These are phyloP conservation scores for Colletotrichum acutatum DNA, from an alignment of 2,329 filamentous ascomycete species.

Conservation along the genomic window DNA sequence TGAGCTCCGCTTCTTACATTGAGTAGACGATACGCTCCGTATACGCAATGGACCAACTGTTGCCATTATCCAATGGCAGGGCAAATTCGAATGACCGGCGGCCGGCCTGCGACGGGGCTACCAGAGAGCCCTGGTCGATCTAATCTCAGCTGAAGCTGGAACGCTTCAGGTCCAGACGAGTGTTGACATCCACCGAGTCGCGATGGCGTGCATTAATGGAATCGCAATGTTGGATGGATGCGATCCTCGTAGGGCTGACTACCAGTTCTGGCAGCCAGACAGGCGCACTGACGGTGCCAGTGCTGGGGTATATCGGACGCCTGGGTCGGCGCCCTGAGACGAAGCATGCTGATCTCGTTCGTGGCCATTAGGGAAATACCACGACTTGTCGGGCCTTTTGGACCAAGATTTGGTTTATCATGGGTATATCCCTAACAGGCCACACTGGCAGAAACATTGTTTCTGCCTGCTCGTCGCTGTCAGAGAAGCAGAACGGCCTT, in stretches of 20 bases:
- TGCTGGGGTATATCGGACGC: neutral
- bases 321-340: slow-evolving; percentile 19
- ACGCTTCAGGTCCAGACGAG: slow-evolving; percentile 15
- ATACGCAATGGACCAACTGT: neutral
- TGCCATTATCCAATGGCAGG: slow-evolving; percentile 33
- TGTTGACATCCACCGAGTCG: neutral
- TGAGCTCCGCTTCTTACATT: neutral
- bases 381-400: neutral
- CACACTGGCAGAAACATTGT: slow-evolving; percentile 10
- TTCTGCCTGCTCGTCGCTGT: slow-evolving; percentile 23
- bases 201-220: slow-evolving; percentile 30
- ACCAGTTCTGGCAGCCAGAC: neutral
- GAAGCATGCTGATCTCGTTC: neutral
- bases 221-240: slow-evolving; percentile 8
- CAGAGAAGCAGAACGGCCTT: slow-evolving; percentile 8
- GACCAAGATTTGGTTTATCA: accelerated
- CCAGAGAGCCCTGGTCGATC: neutral
- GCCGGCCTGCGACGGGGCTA: slow-evolving; percentile 30
- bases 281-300: neutral
- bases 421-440: slow-evolving; percentile 5
- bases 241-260: slow-evolving; percentile 27
- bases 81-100: slow-evolving; percentile 1
- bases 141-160: slow-evolving; percentile 31
- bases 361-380: neutral
- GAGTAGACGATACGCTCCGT: neutral